Evolutionary conservation across 2,329 filamentous ascomycete genomes (phyloP), one percentile per base, ranked within the genome.

Genomic region (Cryphonectria radicalis): DNA sequence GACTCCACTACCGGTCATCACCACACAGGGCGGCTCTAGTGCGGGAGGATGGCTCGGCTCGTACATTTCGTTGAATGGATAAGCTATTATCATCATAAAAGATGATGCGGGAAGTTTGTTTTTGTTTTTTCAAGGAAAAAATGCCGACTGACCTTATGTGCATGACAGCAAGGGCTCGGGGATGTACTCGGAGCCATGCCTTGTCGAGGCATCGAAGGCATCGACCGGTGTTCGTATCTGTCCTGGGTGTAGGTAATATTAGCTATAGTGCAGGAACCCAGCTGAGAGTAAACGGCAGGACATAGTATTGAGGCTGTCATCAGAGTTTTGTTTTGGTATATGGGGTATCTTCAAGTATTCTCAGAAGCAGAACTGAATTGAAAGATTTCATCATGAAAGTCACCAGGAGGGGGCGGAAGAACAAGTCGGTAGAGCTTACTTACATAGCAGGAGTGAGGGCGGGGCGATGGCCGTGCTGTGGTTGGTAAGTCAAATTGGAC

Each of bases 301-400:
- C 11, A 6, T 19, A n/a, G 25, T 22, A 63, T 37, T 19, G 67
- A 66, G 70, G 70, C 53, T 74, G 76, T 73, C 72, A 81, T 89
- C 85, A 89, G 87, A 90, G 84, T 85, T 82, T 82, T 84, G 87
- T 84, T 90, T 85, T 91, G 89, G 89, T 90, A 89, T 85, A 84
- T 64, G 83, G 80, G 84, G 84, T 78, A 80, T 91, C 90, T 87
- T 90, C 89, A 91, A 83, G 81, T 76, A 80, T 78, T 77, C 88
- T 92, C 90, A 92, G 90, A 87, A 92, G 90, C 90, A 92, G 90
- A 92, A 92, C 90, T 92, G 90, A 86, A 86, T 80, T 84, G 84
- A 83, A 81, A 74, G 76, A 82, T 84, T 89, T 92, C 90, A 92
- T 92, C 90, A 91, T 85, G 78, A 80, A 85, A 81, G 79, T 72